Base-by-base conservation (phyloP, 257 asterid species). In the Solanum chaucha region DNA sequence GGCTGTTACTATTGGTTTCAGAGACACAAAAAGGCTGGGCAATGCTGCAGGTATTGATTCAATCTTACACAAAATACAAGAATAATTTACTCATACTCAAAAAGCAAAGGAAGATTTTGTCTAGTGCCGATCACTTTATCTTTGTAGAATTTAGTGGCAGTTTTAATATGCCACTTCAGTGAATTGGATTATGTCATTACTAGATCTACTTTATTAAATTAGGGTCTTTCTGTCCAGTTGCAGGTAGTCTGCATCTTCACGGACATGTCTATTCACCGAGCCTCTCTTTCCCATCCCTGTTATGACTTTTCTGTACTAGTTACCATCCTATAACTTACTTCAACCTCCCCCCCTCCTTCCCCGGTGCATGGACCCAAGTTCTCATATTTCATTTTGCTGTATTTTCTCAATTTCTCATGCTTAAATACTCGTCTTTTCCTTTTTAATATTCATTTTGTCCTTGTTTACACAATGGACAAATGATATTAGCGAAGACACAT, bases 1-100 rank as follows among this genome's bases (percentile, higher is more conserved):
- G 93, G 97, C 98, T 48, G 95, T 95, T 80, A 96, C 99, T 83
- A 89, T 96, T 51, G 99, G 99, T 67, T 95, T 96, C 88, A 88
- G 98, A 91, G 99, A 96, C 92, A 95, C 98, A 44, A 93, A 91
- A 88, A 94, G 96, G 22, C 59, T 96, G 87, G 98, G 99, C 8
- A 92, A 96, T 46, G 99, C 99, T 86, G 95, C 99, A 86, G 99
- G 99, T 95, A 91, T 28, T 89, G 24, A 44, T 78, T 77, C 26
- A 26, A 44, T 74, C 82, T 2, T 74, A 38, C 32, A 34, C 28
- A 72, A 72, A 20, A 74, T 74, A 74, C 82, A 35, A 14, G 19
- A 74, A 73, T 8, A 73, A 35, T 4, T 73, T 73, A 35, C 9
- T 78, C 84, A 40, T n/a, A 75, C n/a, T 15, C 59, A 40, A 75